phyloP scores from a whole-genome alignment of 345 rosid species.

The Erodium maritimum region DNA sequence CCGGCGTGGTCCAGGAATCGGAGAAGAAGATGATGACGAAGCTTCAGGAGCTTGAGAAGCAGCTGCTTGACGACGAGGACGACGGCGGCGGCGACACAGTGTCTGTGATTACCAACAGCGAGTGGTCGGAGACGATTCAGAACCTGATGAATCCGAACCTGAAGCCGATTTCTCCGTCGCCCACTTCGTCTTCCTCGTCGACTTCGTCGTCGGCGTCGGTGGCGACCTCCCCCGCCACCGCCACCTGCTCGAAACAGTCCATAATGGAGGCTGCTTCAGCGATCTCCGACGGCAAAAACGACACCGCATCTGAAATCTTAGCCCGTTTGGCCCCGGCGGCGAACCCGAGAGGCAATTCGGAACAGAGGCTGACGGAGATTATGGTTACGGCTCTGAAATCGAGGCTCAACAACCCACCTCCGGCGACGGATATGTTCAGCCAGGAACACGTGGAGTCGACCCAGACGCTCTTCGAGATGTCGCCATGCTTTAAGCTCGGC shows the following conservation, averaged over 20 bases:
- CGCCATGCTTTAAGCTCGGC: slow-evolving; percentile 77
- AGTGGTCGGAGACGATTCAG: slow-evolving; percentile 72
- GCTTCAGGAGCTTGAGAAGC: slow-evolving; percentile 74
- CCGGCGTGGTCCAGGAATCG: slow-evolving; percentile 19
- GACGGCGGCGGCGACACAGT: slow-evolving; percentile 46
- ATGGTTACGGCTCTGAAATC: slow-evolving; percentile 51
- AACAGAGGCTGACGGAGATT: slow-evolving; percentile 57
- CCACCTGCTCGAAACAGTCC: slow-evolving; percentile 42
- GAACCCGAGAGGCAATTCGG: slow-evolving; percentile 49
- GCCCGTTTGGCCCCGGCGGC: slow-evolving; percentile 36
- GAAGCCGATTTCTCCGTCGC: slow-evolving; percentile 38
- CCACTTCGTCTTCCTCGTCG: slow-evolving; percentile 66
- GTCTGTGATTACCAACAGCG: slow-evolving; percentile 62
- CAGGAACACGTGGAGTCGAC: slow-evolving; percentile 49
- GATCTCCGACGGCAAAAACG: slow-evolving; percentile 57
- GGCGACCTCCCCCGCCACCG: slow-evolving; percentile 29
- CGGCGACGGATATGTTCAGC: slow-evolving; percentile 46
- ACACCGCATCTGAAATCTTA: slow-evolving; percentile 52
- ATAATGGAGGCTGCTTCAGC: slow-evolving; percentile 65
- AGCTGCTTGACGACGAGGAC: slow-evolving; percentile 58
- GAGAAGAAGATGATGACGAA: slow-evolving; percentile 64
- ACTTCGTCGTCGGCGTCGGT: slow-evolving; percentile 16
- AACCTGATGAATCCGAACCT: slow-evolving; percentile 33
- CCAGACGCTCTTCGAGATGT: slow-evolving; percentile 48
- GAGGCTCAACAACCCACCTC: slow-evolving; percentile 37